Percentiles rank a stretch among this genome's conserved stretches.
Conservation (phyloP, 495 filamentous ascomycete genomes). For the Bacidia gigantensis region DNA sequence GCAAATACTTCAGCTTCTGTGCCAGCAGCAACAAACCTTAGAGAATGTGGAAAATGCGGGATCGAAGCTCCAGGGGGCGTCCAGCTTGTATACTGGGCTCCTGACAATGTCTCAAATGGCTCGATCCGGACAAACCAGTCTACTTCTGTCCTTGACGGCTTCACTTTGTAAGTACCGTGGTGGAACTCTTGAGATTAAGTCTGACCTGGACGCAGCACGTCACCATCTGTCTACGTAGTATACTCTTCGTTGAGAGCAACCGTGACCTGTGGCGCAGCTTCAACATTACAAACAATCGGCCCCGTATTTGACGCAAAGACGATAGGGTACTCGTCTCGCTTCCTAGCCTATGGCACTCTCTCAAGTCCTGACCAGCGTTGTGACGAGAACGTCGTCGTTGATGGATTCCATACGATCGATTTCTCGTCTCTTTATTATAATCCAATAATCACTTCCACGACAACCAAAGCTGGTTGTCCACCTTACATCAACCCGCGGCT, state of each 20-base stretch:
- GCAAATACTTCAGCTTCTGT: no score
- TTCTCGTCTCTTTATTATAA: constrained; percentile 11
- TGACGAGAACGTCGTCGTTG: constrained; percentile 1
- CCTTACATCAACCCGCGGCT: constrained; percentile 12
- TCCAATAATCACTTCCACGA: constrained; percentile 8
- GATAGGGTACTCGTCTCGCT: constrained; percentile 8
- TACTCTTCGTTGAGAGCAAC: constrained; percentile 12
- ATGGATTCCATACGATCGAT: constrained; percentile 11
- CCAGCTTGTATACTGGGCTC: constrained; percentile 8
- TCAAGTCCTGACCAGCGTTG: constrained; percentile 3
- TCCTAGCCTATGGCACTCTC: constrained; percentile 13
- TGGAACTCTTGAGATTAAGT: background rate
- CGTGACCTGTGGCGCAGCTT: background rate
- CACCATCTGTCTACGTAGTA: constrained; percentile 13
- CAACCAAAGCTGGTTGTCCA: constrained; percentile 8
- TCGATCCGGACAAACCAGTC: constrained; percentile 1
- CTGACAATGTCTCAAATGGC: constrained; percentile 6
- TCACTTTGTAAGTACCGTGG: constrained; percentile 10
- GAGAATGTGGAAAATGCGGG: no score
- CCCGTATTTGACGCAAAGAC: constrained; percentile 11
- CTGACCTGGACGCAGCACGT: constrained; percentile 10
- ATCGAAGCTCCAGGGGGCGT: constrained; percentile 11
- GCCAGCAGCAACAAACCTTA: no score
- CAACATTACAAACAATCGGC: constrained; percentile 2
- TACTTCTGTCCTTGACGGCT: constrained; percentile 9